phyloP scores from a whole-genome alignment of 306 rosid genomes.

The Lupinus albus region DNA sequence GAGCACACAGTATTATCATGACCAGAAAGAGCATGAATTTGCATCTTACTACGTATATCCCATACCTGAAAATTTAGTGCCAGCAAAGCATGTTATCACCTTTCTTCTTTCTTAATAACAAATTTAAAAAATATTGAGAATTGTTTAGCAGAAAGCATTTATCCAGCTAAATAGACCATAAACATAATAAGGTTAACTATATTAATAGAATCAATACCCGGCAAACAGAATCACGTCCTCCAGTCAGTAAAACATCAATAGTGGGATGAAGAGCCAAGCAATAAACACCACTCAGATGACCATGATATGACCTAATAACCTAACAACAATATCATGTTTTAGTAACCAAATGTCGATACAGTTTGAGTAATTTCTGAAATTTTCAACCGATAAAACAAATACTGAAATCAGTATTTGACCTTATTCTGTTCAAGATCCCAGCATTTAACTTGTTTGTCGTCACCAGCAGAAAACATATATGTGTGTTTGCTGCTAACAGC shows the following conservation, averaged over 20 bases:
- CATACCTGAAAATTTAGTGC: constrained; percentile 71
- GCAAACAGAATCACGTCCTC: constrained; percentile 99
- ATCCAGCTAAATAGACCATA: constrained; percentile 28
- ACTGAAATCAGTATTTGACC: constrained; percentile 47
- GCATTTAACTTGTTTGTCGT: constrained; percentile 97
- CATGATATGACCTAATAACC: constrained; percentile 96
- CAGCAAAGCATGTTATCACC: constrained; percentile 31
- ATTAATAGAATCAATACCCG: constrained; percentile 66
- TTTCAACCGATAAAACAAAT: constrained; percentile 30
- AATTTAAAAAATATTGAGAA: background rate
- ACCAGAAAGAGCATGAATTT: constrained; percentile 85
- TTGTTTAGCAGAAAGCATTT: constrained; percentile 25
- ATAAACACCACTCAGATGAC: constrained; percentile 99
- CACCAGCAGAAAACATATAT: constrained; percentile 98
- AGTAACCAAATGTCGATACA: constrained; percentile 22
- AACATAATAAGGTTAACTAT: constrained; percentile 31
- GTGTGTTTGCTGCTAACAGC: constrained; percentile 90
- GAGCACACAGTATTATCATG: constrained; percentile 98
- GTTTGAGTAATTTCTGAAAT: constrained; percentile 29
- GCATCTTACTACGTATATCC: constrained; percentile 98
- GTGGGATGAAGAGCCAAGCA: constrained; percentile 98
- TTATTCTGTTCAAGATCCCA: constrained; percentile 99
- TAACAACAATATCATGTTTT: constrained; percentile 36
- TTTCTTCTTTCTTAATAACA: constrained; percentile 28
- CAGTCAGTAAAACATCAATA: constrained; percentile 85